Percentiles rank a stretch among this genome's conserved stretches.
Conservation (phyloP, 2,329 filamentous ascomycete species). For the Sporothrix euskadiensis region DNA sequence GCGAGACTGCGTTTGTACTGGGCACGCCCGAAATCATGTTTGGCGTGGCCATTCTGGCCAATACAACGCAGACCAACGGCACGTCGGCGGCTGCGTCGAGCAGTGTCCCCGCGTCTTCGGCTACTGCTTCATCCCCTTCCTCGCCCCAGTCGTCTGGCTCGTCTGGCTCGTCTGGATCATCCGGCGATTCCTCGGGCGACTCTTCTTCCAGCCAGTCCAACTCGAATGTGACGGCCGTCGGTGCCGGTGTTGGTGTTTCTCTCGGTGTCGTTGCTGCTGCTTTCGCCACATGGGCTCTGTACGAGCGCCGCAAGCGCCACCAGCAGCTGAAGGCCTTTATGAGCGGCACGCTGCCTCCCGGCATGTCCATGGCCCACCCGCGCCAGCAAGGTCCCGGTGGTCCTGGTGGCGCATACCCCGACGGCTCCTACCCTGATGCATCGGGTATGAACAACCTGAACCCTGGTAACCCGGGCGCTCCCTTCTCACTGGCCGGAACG, state of each 20-base stretch:
- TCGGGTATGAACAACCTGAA: not conserved
- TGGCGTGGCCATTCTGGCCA: conserved; percentile 25
- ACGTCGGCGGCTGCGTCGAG: not conserved
- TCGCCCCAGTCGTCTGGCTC: not conserved
- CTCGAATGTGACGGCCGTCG: conserved; percentile 24
- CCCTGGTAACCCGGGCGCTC: not conserved
- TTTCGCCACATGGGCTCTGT: conserved; percentile 29
- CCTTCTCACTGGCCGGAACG: conserved; percentile 4
- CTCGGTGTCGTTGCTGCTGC: conserved; percentile 26
- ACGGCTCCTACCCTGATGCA: not conserved
- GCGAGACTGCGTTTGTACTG: conserved; percentile 25
- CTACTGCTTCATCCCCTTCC: not conserved
- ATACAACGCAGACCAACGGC: conserved; percentile 26
- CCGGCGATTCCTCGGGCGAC: not conserved
- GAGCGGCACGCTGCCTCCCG: not conserved
- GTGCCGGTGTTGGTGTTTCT: conserved; percentile 29
- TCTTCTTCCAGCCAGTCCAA: not conserved
- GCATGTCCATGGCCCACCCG: conserved; percentile 5
- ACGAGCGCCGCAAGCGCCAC: conserved; percentile 26
- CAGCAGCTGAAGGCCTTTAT: conserved; percentile 21
- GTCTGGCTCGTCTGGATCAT: not conserved
- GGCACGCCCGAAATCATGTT: conserved; percentile 22
- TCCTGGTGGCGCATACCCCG: not conserved
- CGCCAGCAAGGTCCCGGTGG: not conserved
- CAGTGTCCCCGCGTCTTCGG: not conserved